Evolutionary conservation across 345 rosid species (phyloP), one percentile per base, ranked within the genome.

Genomic region (Noccaea bulbosa): DNA sequence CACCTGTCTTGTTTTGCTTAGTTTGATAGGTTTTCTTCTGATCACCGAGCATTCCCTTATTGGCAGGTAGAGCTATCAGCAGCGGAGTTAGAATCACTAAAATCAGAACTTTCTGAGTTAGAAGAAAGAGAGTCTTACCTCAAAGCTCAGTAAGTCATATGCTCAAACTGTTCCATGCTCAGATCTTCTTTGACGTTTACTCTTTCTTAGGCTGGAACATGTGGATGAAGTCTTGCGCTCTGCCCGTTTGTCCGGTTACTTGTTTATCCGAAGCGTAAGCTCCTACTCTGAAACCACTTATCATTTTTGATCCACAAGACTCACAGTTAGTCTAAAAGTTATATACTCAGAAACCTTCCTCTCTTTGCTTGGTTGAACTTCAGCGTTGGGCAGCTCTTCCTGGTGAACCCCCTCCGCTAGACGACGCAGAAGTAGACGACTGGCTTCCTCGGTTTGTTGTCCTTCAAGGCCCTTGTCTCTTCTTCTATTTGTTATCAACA

Each of bases 361-460:
- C n/a, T n/a, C n/a, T n/a, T n/a, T n/a, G n/a, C n/a, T n/a, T n/a
- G n/a, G n/a, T n/a, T n/a, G n/a, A n/a, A 63, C 55, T 32, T 43
- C 69, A 94, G 99, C 87, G 99, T 74, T 94, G 99, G 97, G 80
- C 86, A 66, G 95, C 99, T 62, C 82, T 94, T 24, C 99, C 96
- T 0, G 99, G 97, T 73, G 99, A 94, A 76, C 95, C 91, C 67
- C 88, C 93, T 16, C 96, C 96, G 5, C 20, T 91, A 70, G 99
- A 94, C 56, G 99, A 94, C 81, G 64, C 81, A 4, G 99, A 94
- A 16, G 96, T 93, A 45, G 97, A 93, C 55, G 98, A 93, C 70
- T 93, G 98, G 98, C 97, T 93, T 78, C 97, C 97, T 35, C 87
- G 99, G 30, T 94, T 94, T 17, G 83, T 86, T 62, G 99, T 94